Percentiles rank a stretch among this genome's conserved stretches.
Evolutionary conservation across 805 yeast genomes (phyloP).

Genomic region (Kregervanrija fluxuum): DNA sequence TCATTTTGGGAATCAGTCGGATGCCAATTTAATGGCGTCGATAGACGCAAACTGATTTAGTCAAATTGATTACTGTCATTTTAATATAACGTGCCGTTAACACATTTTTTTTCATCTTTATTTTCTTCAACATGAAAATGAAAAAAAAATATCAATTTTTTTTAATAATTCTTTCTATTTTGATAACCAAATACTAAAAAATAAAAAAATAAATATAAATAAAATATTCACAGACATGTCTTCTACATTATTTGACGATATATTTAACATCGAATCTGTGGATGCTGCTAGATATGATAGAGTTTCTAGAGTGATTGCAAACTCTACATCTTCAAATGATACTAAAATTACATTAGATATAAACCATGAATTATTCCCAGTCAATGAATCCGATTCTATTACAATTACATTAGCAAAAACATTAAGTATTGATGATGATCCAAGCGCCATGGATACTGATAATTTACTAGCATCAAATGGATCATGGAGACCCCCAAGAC

Average conservation of each 20-base stretch:
- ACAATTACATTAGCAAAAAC: constrained; percentile 83
- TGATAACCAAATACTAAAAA: background rate
- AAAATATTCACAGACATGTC: constrained; percentile 35
- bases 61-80: no score
- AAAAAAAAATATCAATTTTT: background rate
- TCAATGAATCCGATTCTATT: constrained; percentile 63
- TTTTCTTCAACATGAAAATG: background rate
- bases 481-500: constrained; percentile 78
- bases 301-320: constrained; percentile 82
- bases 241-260: constrained; percentile 83
- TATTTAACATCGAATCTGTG: constrained; percentile 75
- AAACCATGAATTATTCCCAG: constrained; percentile 89
- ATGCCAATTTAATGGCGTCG: no score
- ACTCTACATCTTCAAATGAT: constrained; percentile 74
- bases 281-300: constrained; percentile 89
- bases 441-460: constrained; percentile 17
- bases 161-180: background rate
- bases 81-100: background rate
- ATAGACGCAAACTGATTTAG: no score
- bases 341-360: constrained; percentile 82
- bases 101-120: background rate
- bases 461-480: constrained; percentile 45
- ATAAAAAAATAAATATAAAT: background rate
- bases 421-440: constrained; percentile 46
- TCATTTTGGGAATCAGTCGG: no score